Base-by-base conservation (phyloP, 2,329 filamentous ascomycete genomes). In the Alternaria brassicae region DNA sequence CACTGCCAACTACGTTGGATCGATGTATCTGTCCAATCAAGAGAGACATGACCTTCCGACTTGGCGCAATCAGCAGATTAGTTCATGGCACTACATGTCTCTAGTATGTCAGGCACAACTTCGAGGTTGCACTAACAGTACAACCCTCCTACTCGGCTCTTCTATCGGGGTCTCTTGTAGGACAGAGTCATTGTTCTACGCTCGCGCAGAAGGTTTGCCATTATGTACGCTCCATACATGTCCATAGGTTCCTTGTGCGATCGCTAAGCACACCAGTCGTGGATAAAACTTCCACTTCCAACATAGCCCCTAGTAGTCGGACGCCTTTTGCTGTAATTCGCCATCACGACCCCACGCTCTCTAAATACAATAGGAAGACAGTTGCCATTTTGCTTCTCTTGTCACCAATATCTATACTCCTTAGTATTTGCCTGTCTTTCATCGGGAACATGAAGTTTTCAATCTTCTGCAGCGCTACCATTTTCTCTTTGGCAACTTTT, bases 191-290 rank as follows among this genome's bases (percentile, higher is more conserved):
- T 30, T 40, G 21, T 51, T 51, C 34, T 51, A 40, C 48, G 25
- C 48, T 51, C 48, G 36, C 48, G 36, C 34, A 51, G 48, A 40
- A 39, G 25, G 21, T 50, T 40, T 40, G 48, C 48, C 23, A 27
- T 51, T 1, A n/a, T 39, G 25, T 27, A 27, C 17, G 19, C 36
- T n/a, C 15, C 42, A 10, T 32, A 32, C 42, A 47, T 32, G 7
- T n/a, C n/a, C 36, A 30, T 19, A 37, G 0, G 36, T 30, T 40
- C 23, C 23, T n/a, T 13, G 19, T 27, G 2, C 36, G 48, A 37
- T 28, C 23, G 40, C 21, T 25, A 52, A 36, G 25, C 49, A 41
- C 25, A 41, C 36, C 25, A 41, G 36, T 41, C 25, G 25, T 19
- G 25, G 17, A 52, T 52, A 41, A 41, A 32, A 52, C 25, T 52